Evolutionary conservation across 1,139 yeast genomes (phyloP), one percentile per base, ranked within the genome.

Genomic region (Hansenula sp.): DNA sequence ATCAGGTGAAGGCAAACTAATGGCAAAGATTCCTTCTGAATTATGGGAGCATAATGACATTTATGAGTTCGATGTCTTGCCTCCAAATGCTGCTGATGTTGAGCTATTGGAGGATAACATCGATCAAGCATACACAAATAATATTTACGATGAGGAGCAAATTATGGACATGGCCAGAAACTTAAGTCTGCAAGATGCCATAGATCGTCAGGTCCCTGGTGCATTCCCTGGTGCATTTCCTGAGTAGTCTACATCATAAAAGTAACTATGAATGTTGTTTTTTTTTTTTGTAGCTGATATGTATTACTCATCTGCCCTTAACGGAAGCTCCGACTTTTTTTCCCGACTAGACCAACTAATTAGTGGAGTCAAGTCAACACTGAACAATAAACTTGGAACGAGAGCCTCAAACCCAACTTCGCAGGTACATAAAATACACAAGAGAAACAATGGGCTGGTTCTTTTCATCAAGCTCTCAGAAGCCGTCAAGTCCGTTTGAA

Each of bases 11-110:
- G 79, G 78, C 28, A 74, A 78, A 41, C 72, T 82, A 0, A 79
- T 84, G 85, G 88, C 87, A 1, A 75, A 76, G 51, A 68, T 84
- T 16, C 94, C 94, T 0, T 59, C 71, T 36, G 56, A 65, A 2
- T 69, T 84, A n/a, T 85, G 89, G 85, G 71, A 74, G 2, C 60
- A 76, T 37, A 71, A 80, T 47, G 85, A 82, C 45, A 70, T 80
- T 15, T 78, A 70, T 54, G 94, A 85, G 53, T 85, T 76, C 58
- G 94, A 85, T 61, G 76, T 82, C 2, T 61, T 84, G 18, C 91
- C 93, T 1, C 90, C 91, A 12, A 60, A 56, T 24, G 55, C 61
- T 17, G 69, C 65, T 0, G 55, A 60, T 21, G 52, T 65, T 7
- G 77, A 75, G 40, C 54, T 61, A 0, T 60, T 74, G 13, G 62